phyloP scores from a whole-genome alignment of 768 basidiomycete genomes.

The Termitomyces sp. region DNA sequence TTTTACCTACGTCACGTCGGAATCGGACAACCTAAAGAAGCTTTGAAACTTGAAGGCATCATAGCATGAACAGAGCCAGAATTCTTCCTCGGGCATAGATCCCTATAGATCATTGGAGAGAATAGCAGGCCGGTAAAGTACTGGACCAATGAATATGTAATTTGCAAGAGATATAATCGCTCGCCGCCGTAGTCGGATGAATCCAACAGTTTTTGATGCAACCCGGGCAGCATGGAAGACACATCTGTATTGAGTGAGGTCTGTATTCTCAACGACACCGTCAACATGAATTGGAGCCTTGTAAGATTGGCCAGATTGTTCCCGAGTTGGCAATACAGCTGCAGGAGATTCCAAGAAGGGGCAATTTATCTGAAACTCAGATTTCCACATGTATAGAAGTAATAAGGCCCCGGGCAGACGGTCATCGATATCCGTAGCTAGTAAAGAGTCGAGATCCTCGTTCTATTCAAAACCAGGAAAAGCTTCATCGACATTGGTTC shows the following conservation, averaged over 20 bases:
- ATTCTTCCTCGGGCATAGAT: neutral
- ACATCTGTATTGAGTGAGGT: neutral
- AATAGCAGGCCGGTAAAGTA: neutral
- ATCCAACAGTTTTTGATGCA: neutral
- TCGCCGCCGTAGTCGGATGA: no score
- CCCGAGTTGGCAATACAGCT: neutral
- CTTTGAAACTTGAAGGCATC: neutral
- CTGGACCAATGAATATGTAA: neutral
- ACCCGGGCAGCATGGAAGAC: neutral
- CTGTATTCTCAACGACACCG: neutral
- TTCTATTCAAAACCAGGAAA: neutral
- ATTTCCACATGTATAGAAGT: neutral
- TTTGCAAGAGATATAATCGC: neutral
- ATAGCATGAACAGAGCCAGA: neutral
- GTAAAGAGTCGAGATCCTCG: neutral
- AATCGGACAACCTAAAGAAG: neutral
- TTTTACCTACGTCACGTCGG: conserved; percentile 4
- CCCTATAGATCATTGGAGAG: neutral
- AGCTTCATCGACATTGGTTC: neutral
- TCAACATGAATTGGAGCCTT: neutral
- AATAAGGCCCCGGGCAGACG: neutral
- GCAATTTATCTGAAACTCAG: neutral
- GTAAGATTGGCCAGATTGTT: neutral
- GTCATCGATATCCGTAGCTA: no score
- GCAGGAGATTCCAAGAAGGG: neutral